These are phyloP conservation scores for Plasmodium vinckei DNA, from an alignment of 169 alveolate species.

Conservation along the genomic window DNA sequence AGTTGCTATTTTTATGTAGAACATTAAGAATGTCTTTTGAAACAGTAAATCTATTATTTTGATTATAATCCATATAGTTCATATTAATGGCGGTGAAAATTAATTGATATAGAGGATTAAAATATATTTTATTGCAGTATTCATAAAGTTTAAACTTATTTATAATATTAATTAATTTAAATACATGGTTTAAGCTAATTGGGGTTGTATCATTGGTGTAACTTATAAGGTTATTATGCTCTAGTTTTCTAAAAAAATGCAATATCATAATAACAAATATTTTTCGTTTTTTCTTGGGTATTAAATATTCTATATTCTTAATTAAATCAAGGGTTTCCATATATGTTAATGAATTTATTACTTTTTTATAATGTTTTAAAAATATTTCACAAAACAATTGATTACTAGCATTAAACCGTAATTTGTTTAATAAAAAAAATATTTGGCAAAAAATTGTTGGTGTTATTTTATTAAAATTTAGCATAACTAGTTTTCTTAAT, in stretches of 20 bases:
- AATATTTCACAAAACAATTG: conserved; percentile 31
- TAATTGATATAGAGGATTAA: conserved; percentile 41
- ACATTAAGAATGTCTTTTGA: neutral
- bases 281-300: conserved; percentile 47
- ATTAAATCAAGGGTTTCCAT: conserved; percentile 37
- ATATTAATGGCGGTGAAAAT: conserved; percentile 7
- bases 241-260: conserved; percentile 45
- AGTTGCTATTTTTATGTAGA: conserved; percentile 3
- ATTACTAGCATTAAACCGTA: conserved; percentile 62
- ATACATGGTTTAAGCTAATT: conserved; percentile 23
- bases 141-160: conserved; percentile 57
- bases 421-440: conserved; percentile 59
- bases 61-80: neutral
- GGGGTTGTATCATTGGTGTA: neutral
- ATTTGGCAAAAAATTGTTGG: conserved; percentile 66
- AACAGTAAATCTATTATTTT: neutral
- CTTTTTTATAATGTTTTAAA: conserved; percentile 63
- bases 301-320: conserved; percentile 60
- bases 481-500: conserved; percentile 32
- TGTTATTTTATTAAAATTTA: conserved; percentile 31
- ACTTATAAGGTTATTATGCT: conserved; percentile 4
- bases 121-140: conserved; percentile 50
- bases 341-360: conserved; percentile 39
- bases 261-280: conserved; percentile 59
- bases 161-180: conserved; percentile 56